These are phyloP conservation scores for Linum tenue DNA, from an alignment of 345 rosid genomes.

Conservation along the genomic window DNA sequence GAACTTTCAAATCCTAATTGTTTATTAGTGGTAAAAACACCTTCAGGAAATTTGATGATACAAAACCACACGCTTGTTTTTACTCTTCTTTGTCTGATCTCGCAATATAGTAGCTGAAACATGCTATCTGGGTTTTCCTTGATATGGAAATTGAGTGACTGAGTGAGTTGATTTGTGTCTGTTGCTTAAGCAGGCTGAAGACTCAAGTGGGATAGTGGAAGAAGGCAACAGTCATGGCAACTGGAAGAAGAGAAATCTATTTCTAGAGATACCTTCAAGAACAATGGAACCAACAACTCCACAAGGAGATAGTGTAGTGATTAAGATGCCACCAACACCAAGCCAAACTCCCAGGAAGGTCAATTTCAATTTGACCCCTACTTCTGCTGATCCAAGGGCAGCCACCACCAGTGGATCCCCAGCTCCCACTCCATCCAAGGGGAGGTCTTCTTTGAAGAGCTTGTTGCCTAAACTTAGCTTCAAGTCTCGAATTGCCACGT, in stretches of 20 bases:
- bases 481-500: constrained; percentile 38
- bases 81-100: background rate
- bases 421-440: constrained; percentile 37
- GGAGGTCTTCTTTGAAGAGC: constrained; percentile 58
- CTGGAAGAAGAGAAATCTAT: constrained; percentile 59
- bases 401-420: constrained; percentile 26
- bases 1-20: background rate
- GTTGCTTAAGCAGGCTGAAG: constrained; percentile 31
- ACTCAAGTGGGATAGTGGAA: constrained; percentile 35
- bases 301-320: constrained; percentile 32
- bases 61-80: background rate
- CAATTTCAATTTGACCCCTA: constrained; percentile 57
- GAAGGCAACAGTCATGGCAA: constrained; percentile 33
- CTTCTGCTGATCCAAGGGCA: constrained; percentile 33
- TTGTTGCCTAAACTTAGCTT: constrained; percentile 51
- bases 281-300: constrained; percentile 28
- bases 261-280: constrained; percentile 73
- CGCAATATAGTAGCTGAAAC: background rate
- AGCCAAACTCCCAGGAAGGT: constrained; percentile 80
- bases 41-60: background rate
- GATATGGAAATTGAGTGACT: background rate
- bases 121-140: background rate
- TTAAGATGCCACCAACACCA: constrained; percentile 69
- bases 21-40: background rate
- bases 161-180: background rate